Percentiles rank a stretch among this genome's conserved stretches.
Conservation (phyloP, 805 yeast genomes). For the Candida endomychidarum region DNA sequence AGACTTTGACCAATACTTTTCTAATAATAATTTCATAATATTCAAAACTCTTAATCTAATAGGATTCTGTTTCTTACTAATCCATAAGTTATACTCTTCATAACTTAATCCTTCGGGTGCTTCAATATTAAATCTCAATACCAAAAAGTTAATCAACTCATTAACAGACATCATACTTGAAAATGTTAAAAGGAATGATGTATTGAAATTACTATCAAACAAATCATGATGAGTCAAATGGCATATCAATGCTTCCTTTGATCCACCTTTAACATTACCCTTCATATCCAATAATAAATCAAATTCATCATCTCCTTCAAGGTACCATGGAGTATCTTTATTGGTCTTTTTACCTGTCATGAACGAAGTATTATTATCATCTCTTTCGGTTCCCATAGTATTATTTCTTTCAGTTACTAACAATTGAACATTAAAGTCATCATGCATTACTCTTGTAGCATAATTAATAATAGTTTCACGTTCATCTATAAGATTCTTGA, state of each 20-base stretch:
- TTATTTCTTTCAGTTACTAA: conserved; percentile 49
- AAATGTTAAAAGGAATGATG: conserved; percentile 73
- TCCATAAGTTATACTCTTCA: conserved; percentile 80
- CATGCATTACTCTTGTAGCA: conserved; percentile 76
- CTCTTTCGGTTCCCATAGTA: conserved; percentile 37
- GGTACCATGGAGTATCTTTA: conserved; percentile 63
- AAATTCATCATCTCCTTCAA: conserved; percentile 65
- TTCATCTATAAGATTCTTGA: conserved; percentile 65
- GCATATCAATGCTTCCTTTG: conserved; percentile 72
- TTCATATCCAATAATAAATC: conserved; percentile 59
- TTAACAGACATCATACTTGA: conserved; percentile 68
- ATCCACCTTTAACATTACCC: conserved; percentile 81
- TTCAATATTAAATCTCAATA: conserved; percentile 62
- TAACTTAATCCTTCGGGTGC: conserved; percentile 88
- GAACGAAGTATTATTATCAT: conserved; percentile 18
- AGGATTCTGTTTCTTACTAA: conserved; percentile 64
- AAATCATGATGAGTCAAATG: conserved; percentile 75
- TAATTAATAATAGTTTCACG: conserved; percentile 68
- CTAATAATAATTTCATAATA: conserved; percentile 64
- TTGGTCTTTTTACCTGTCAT: conserved; percentile 32
- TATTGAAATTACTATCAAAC: conserved; percentile 60
- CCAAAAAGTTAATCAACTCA: conserved; percentile 57
- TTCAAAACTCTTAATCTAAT: conserved; percentile 65
- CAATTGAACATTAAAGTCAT: conserved; percentile 62
- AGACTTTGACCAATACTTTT: conserved; percentile 66